A percentile compares a stretch with the other conserved stretches of the same genome.
Conservation (phyloP, 805 yeast species). For the Candida orba region DNA sequence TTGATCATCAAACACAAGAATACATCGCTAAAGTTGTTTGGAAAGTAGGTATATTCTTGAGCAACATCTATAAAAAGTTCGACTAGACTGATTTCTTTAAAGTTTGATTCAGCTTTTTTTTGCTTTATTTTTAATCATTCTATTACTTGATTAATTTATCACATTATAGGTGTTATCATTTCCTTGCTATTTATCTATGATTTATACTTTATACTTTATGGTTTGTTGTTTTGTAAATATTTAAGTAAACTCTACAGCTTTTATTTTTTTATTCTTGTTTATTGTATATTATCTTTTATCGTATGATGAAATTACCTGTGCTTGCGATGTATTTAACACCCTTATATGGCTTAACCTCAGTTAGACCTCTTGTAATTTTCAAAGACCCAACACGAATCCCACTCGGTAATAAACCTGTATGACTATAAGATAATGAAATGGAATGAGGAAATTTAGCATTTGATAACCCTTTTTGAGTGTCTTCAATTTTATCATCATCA, state of each 20-base stretch:
- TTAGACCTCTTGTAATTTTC: slow-evolving; percentile 51
- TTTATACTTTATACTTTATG: too few species aligned
- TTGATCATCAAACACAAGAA: background rate
- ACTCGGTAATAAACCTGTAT: slow-evolving; percentile 69
- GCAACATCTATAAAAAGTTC: background rate
- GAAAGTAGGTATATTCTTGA: background rate
- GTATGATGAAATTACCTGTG: slow-evolving; percentile 43
- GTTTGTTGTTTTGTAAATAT: too few species aligned
- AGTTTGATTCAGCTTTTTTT: too few species aligned
- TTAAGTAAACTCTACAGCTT: background rate
- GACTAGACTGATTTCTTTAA: background rate
- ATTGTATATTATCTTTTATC: slow-evolving; percentile 1
- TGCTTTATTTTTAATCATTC: background rate
- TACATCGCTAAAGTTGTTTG: background rate
- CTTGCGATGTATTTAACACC: slow-evolving; percentile 80
- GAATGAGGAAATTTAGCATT: slow-evolving; percentile 32
- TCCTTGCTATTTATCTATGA: too few species aligned
- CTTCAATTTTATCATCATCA: slow-evolving; percentile 1
- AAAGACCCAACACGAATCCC: slow-evolving; percentile 64
- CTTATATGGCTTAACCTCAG: slow-evolving; percentile 72
- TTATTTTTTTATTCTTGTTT: background rate
- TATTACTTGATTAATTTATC: too few species aligned
- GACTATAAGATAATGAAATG: slow-evolving; percentile 43
- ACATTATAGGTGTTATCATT: too few species aligned
- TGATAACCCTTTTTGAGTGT: background rate